These are phyloP conservation scores for Neobulgaria alba DNA, from an alignment of 2,329 filamentous ascomycete genomes.

Conservation along the genomic window DNA sequence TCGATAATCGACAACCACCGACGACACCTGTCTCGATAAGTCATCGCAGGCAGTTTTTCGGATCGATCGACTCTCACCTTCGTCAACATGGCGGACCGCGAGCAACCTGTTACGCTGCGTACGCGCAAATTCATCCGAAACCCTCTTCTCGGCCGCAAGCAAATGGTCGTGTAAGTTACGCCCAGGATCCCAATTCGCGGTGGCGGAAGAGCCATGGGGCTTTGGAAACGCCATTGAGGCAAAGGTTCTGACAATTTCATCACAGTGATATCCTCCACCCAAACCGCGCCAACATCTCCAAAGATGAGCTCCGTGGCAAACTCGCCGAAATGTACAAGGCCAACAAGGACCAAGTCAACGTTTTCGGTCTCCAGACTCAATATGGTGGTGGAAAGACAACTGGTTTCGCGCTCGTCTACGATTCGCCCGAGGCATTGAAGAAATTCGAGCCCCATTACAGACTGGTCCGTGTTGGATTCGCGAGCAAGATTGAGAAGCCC, in stretches of 20 bases:
- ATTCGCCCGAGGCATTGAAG: conserved; percentile 96
- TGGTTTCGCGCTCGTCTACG: conserved; percentile 97
- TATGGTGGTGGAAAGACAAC: conserved; percentile 99
- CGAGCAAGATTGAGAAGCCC: conserved; percentile 92
- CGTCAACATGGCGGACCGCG: conserved; percentile 81
- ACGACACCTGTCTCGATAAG: conserved; percentile 25
- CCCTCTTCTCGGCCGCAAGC: conserved; percentile 95
- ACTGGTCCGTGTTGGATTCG: conserved; percentile 86
- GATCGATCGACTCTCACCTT: conserved; percentile 28
- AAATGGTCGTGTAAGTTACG: conserved; percentile 95
- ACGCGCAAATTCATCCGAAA: conserved; percentile 99
- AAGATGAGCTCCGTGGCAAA: conserved; percentile 96
- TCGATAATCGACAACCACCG: conserved; percentile 25
- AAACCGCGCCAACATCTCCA: conserved; percentile 95
- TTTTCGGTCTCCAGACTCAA: conserved; percentile 97
- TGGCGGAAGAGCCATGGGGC: not conserved
- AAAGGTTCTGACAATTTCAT: conserved; percentile 16
- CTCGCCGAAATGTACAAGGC: conserved; percentile 95
- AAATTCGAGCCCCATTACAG: conserved; percentile 99
- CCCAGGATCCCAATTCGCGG: conserved; percentile 8
- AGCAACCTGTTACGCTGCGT: conserved; percentile 73
- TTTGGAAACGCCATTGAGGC: conserved; percentile 4
- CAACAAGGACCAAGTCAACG: conserved; percentile 92
- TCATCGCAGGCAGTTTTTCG: conserved; percentile 24
- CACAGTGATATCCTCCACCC: conserved; percentile 98